Conservation (phyloP, 2,329 filamentous ascomycete genomes). For the Chaetomium strumarium region DNA sequence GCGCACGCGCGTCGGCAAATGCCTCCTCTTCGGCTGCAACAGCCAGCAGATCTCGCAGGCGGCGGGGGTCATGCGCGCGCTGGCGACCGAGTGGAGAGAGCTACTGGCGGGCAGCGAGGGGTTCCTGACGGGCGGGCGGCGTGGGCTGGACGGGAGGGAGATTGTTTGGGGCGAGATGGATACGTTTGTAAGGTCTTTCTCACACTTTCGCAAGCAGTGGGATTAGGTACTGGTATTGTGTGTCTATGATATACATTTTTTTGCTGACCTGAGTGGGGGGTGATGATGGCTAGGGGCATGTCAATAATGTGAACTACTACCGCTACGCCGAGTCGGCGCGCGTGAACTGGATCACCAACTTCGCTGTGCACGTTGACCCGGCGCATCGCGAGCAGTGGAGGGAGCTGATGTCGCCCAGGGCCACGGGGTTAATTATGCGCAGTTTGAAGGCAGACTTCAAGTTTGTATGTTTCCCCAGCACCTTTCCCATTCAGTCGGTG, state of each 20-base stretch:
- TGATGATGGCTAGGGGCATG: slow-evolving; percentile 55
- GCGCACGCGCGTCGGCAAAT: slow-evolving; percentile 63
- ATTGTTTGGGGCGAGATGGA: slow-evolving; percentile 88
- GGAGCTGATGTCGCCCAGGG: slow-evolving; percentile 59
- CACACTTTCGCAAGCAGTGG: too few species aligned
- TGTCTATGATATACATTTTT: too few species aligned
- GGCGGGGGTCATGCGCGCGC: slow-evolving; percentile 50
- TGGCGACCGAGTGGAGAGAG: slow-evolving; percentile 64
- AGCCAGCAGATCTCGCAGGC: slow-evolving; percentile 50
- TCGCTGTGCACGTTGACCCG: slow-evolving; percentile 57
- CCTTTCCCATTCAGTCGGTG: not conserved
- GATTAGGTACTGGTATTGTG: too few species aligned
- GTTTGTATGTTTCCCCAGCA: slow-evolving; percentile 53
- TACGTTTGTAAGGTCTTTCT: slow-evolving; percentile 33
- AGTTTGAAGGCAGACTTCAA: slow-evolving; percentile 82
- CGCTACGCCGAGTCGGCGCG: slow-evolving; percentile 77
- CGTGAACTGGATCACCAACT: slow-evolving; percentile 70
- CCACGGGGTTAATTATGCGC: slow-evolving; percentile 68
- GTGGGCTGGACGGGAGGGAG: slow-evolving; percentile 58
- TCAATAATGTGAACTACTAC: slow-evolving; percentile 82
- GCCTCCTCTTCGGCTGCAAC: slow-evolving; percentile 66
- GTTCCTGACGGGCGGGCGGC: slow-evolving; percentile 58
- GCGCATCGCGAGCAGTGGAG: slow-evolving; percentile 58
- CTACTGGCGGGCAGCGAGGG: slow-evolving; percentile 70
- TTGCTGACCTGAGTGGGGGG: slow-evolving; percentile 7